Base-by-base conservation (phyloP, 192 early-diverging fungal genomes). In the Kickxella alabastrina region DNA sequence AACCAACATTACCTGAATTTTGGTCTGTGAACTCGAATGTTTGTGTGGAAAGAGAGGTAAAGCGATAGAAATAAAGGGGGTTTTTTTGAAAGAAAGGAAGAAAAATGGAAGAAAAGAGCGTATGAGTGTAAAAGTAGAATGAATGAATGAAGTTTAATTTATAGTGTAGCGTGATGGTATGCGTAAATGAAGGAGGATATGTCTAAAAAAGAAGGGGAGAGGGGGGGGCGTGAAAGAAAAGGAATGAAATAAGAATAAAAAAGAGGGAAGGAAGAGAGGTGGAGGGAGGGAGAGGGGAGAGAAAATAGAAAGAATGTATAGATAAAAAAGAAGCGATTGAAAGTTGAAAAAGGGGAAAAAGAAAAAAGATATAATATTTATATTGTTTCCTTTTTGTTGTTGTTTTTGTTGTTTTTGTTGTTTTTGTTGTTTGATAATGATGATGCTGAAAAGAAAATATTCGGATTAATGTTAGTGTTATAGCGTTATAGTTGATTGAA, bases 41-140 rank as follows among this genome's bases (percentile, higher is more conserved):
- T n/a, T n/a, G n/a, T n/a, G n/a, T n/a, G n/a, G n/a, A n/a, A n/a
- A 25, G 21, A 49, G 10, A 29, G 21, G 10, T 29, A 49, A 49
- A 39, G 23, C 37, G 51, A 56, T 19, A 10, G 29, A 44, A 10
- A 37, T 17, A 24, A 15, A 21, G 7, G 26, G n/a, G n/a, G n/a
- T n/a, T n/a, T n/a, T n/a, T n/a, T n/a, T n/a, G n/a, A n/a, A n/a
- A 31, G 27, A 31, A 29, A 47, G 45, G 45, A 27, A 47, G 14
- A 12, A 13, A 18, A 22, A 18, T 10, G 31, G 17, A 29, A 22
- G 35, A 49, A 35, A 49, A 31, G 18, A 28, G 32, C 9, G 31
- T 26, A 32, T 32, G 6, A 12, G 31, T 32, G 31, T n/a, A n/a
- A n/a, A n/a, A n/a, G n/a, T n/a, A n/a, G n/a, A n/a, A n/a, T n/a